These are phyloP conservation scores for Colletotrichum echinochloae DNA, from an alignment of 2,329 filamentous ascomycete genomes.

Conservation along the genomic window DNA sequence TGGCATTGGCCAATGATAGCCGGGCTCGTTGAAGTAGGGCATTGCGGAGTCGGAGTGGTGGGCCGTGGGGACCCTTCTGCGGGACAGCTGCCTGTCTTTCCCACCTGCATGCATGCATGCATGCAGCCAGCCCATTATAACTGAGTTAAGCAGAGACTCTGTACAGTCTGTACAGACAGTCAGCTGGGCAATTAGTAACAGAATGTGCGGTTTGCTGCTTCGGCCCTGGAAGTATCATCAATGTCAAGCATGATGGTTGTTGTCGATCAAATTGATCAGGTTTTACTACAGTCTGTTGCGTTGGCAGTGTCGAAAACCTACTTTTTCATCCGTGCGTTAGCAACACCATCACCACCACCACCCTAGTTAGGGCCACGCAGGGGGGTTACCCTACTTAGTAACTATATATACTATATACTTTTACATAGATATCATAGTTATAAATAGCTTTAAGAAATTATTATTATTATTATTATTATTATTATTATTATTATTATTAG, in stretches of 20 bases:
- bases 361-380: no score
- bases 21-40: constrained; percentile 7
- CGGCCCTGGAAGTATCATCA: background rate
- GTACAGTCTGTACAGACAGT: background rate
- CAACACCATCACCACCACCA: no score
- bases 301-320: no score
- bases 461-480: no score
- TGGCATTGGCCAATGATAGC: constrained; percentile 32
- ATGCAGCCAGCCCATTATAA: constrained; percentile 13
- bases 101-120: background rate
- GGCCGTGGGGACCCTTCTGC: constrained; percentile 6
- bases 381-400: no score
- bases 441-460: no score
- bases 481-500: no score
- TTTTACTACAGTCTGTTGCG: no score
- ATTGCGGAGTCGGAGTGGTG: background rate
- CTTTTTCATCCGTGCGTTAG: no score
- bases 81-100: constrained; percentile 12
- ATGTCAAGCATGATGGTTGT: background rate
- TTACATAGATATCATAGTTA: no score
- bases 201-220: background rate
- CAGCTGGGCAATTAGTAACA: no score
- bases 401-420: no score
- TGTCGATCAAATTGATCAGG: background rate
- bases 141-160: background rate